Evolutionary conservation across 768 basidiomycete species (phyloP).

Genomic region (Lactarius pseudohatsudake): DNA sequence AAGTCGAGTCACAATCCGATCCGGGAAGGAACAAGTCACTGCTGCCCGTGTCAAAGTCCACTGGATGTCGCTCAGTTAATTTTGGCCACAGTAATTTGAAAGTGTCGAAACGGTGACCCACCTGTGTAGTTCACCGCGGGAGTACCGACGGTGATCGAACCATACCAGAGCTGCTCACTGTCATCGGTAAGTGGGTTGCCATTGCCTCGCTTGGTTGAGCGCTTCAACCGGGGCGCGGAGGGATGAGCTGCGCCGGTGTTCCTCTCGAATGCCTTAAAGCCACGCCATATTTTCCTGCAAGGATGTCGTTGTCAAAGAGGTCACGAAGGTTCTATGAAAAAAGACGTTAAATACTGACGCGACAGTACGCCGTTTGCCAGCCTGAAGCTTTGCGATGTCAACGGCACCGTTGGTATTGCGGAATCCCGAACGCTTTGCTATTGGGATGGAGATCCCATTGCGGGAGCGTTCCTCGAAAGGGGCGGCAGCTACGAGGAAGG

Average conservation of each 20-base stretch:
- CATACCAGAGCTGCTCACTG: slow-evolving; percentile 27
- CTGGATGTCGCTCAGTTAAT: background rate
- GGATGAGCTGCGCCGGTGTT: slow-evolving; percentile 27
- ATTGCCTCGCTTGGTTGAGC: slow-evolving; percentile 1
- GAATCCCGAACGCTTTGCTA: background rate
- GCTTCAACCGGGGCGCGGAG: background rate
- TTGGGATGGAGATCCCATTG: background rate
- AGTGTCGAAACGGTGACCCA: background rate
- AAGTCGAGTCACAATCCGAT: slow-evolving; percentile 34
- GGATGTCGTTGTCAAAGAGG: background rate
- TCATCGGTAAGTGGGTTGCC: slow-evolving; percentile 13
- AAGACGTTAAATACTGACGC: slow-evolving; percentile 5
- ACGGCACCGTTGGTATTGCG: slow-evolving; percentile 23
- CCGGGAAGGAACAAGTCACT: slow-evolving; percentile 40
- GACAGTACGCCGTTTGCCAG: background rate
- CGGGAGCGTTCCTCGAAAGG: background rate
- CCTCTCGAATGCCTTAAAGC: slow-evolving; percentile 20
- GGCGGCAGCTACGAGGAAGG: background rate
- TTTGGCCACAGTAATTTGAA: no score
- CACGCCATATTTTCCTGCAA: slow-evolving; percentile 23
- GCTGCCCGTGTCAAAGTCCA: slow-evolving; percentile 44
- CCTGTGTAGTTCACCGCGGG: slow-evolving; percentile 24
- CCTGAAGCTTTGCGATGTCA: slow-evolving; percentile 19
- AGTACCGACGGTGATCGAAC: slow-evolving; percentile 28
- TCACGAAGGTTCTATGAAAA: no score